phyloP scores from a whole-genome alignment of 495 filamentous ascomycete genomes.

The Wilcoxina mikolae region DNA sequence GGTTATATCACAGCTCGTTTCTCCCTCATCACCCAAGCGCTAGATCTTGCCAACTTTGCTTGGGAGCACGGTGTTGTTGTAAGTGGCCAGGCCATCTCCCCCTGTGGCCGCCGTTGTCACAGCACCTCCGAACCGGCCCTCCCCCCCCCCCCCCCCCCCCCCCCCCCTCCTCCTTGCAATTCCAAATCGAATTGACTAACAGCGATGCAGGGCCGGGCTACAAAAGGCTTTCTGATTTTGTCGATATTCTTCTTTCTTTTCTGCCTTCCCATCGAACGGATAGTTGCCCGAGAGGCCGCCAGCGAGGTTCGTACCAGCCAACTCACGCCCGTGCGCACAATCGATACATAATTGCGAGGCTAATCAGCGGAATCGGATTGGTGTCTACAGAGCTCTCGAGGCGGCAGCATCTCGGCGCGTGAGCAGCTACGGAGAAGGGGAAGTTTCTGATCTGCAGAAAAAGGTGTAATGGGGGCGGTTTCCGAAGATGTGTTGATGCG shows the following conservation, averaged over 20 bases:
- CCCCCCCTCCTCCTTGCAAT: no score
- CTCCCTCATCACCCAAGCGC: slow-evolving; percentile 88
- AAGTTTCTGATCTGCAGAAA: slow-evolving; percentile 45
- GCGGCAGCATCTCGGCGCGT: slow-evolving; percentile 71
- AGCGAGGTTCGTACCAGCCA: slow-evolving; percentile 39
- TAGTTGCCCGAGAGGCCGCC: slow-evolving; percentile 50
- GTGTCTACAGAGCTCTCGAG: slow-evolving; percentile 61
- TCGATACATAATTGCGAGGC: not conserved
- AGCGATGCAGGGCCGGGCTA: slow-evolving; percentile 37
- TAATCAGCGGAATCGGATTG: not conserved
- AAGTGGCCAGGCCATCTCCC: slow-evolving; percentile 33
- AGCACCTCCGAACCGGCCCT: slow-evolving; percentile 9
- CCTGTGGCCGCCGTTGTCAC: not conserved
- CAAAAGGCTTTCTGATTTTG: slow-evolving; percentile 59
- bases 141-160: no score
- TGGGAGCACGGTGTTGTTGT: slow-evolving; percentile 98
- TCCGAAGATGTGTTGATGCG: slow-evolving; percentile 73
- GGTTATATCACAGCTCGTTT: slow-evolving; percentile 98
- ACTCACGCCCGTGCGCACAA: not conserved
- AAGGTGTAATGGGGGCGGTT: slow-evolving; percentile 30
- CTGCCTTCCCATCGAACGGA: slow-evolving; percentile 54
- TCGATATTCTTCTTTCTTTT: slow-evolving; percentile 65
- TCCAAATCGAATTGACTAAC: slow-evolving; percentile 32
- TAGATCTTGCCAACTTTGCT: slow-evolving; percentile 91
- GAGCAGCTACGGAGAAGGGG: slow-evolving; percentile 89